A percentile compares a stretch with the other conserved stretches of the same genome.
Evolutionary conservation across 495 filamentous ascomycete genomes (phyloP).

Genomic region (Xylaria scruposa): DNA sequence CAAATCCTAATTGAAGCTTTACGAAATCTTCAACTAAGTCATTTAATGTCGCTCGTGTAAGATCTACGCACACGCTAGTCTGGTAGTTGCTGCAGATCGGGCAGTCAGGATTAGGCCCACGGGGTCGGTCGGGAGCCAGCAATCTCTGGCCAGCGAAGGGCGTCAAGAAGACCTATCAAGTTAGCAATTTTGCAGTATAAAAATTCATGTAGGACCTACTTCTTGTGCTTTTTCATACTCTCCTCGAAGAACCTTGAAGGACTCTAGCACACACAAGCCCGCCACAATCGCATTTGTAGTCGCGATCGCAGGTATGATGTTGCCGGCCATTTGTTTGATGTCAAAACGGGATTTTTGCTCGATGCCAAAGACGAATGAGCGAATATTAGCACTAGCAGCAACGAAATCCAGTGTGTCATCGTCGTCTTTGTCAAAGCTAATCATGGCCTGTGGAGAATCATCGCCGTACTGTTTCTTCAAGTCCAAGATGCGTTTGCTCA

Average conservation of each 20-base stretch:
- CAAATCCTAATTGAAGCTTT: constrained; percentile 73
- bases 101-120: constrained; percentile 79
- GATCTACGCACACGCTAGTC: constrained; percentile 69
- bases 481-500: constrained; percentile 74
- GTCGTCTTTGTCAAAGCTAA: constrained; percentile 97
- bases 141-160: constrained; percentile 80
- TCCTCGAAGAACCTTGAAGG: constrained; percentile 85
- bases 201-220: constrained; percentile 48
- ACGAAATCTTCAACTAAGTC: constrained; percentile 82
- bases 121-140: constrained; percentile 72
- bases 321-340: constrained; percentile 98
- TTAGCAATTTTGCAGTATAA: constrained; percentile 28
- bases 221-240: constrained; percentile 69
- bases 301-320: constrained; percentile 98
- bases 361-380: constrained; percentile 85
- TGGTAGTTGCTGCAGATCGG: constrained; percentile 80
- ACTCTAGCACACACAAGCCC: constrained; percentile 88
- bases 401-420: constrained; percentile 96
- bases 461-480: constrained; percentile 58
- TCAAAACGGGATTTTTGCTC: constrained; percentile 90
- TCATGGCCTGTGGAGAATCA: constrained; percentile 62
- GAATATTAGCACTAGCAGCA: constrained; percentile 84
- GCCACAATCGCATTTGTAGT: constrained; percentile 98
- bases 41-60: constrained; percentile 76
- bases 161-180: constrained; percentile 74